Conservation (phyloP, 2,329 filamentous ascomycete genomes). For the Trichoderma aggressivum region DNA sequence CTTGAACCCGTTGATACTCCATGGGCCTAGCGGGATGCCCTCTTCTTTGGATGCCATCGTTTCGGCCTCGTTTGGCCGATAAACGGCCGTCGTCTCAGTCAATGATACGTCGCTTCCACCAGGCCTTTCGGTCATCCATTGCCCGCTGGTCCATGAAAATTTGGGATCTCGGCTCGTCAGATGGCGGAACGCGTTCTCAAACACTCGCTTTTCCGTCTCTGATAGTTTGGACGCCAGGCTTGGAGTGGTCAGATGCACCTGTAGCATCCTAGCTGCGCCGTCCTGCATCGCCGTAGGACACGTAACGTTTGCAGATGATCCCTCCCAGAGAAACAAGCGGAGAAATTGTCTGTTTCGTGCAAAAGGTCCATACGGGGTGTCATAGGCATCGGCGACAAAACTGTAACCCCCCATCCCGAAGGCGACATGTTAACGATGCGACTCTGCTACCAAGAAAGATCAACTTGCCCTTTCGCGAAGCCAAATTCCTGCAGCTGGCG, state of each 20-base stretch:
- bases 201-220: conserved; percentile 36
- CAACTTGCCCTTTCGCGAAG: conserved; percentile 48
- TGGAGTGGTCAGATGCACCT: conserved; percentile 39
- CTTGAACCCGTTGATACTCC: conserved; percentile 64
- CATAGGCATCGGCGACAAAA: conserved; percentile 58
- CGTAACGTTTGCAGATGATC: conserved; percentile 56
- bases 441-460: neutral
- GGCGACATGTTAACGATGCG: neutral
- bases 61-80: conserved; percentile 19
- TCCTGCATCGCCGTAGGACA: conserved; percentile 71
- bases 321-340: conserved; percentile 54
- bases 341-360: conserved; percentile 57
- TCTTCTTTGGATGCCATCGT: conserved; percentile 21
- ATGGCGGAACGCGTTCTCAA: conserved; percentile 48
- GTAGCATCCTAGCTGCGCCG: conserved; percentile 53
- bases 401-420: conserved; percentile 26
- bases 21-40: conserved; percentile 48
- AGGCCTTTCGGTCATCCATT: conserved; percentile 73
- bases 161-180: conserved; percentile 49
- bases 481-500: conserved; percentile 40
- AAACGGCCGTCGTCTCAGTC: conserved; percentile 59
- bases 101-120: conserved; percentile 67
- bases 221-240: conserved; percentile 22
- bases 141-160: conserved; percentile 66
- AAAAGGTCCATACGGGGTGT: conserved; percentile 47